Evolutionary conservation across 2,329 filamentous ascomycete species (phyloP), one percentile per base, ranked within the genome.

Genomic region (Pseudogymnoascus sp.): DNA sequence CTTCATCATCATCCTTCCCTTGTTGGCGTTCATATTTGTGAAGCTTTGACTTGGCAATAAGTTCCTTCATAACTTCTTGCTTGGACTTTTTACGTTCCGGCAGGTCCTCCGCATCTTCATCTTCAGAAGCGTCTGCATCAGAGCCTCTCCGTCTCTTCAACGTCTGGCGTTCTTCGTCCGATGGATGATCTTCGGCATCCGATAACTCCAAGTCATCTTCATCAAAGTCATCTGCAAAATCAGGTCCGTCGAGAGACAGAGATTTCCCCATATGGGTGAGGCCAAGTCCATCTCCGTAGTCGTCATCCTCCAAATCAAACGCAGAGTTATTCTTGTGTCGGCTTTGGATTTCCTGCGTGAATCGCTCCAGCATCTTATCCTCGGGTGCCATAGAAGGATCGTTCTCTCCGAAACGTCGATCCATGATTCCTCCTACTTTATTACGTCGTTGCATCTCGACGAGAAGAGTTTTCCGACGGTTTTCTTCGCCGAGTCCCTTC

Each of bases 11-110:
- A 64, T 97, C 94, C 71, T 96, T 97, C 28, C 85, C 85, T 63
- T 90, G 87, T 74, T 99, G 94, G 39, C 94, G 86, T 75, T 97
- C 92, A 71, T 93, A 92, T 75, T 96, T 97, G 81, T 97, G 83
- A 64, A 90, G 80, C 72, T 99, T 99, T 1, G 93, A 97, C 75
- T 99, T 99, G 63, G 92, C 90, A 66, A 99, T 97, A 64, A 99
- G 82, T 74, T 99, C 95, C 70, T 96, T 89, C 90, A 97, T 97
- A 58, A 99, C 90, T 74, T 99, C 94, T 60, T 94, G 89, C 76
- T 97, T 97, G 2, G 87, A 87, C 78, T 97, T 99, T 74, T 96
- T 97, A 62, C 88, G 83, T 68, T 93, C 88, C 0, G 91, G 91
- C 64, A 86, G 77, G 5, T 78, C 78, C 3, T 75, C 77, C 2